Percentiles rank a stretch among this genome's conserved stretches.
Conservation (phyloP, 2,329 filamentous ascomycete species). For the Ceratocystis eucalypticola region DNA sequence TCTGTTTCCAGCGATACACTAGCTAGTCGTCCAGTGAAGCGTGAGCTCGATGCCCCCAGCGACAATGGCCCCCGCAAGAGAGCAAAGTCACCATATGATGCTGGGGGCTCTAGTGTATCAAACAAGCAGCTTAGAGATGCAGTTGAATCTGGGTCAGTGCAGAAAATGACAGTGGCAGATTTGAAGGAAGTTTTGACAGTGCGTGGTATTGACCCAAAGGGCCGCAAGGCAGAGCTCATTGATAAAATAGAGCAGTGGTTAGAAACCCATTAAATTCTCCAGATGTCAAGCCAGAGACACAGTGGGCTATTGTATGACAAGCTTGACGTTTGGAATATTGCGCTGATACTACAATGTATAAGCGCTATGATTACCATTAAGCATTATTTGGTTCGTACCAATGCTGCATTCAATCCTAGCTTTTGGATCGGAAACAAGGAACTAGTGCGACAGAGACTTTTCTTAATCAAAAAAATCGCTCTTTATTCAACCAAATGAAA, state of each 20-base stretch:
- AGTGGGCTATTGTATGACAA: too few species aligned
- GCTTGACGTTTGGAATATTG: not conserved
- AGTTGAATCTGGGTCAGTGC: slow-evolving; percentile 33
- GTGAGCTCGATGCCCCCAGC: slow-evolving; percentile 24
- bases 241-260: slow-evolving; percentile 45
- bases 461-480: not conserved
- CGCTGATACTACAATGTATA: not conserved
- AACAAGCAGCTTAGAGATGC: slow-evolving; percentile 35
- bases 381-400: not conserved
- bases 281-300: not conserved
- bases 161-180: slow-evolving; percentile 42
- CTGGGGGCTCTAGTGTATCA: slow-evolving; percentile 28
- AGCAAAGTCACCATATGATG: slow-evolving; percentile 26
- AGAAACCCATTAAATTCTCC: slow-evolving; percentile 27
- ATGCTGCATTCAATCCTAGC: not conserved
- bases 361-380: not conserved
- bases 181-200: slow-evolving; percentile 37
- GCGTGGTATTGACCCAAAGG: slow-evolving; percentile 36
- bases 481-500: not conserved
- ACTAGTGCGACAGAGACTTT: not conserved
- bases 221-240: slow-evolving; percentile 41
- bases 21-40: not conserved
- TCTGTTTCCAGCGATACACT: slow-evolving; percentile 34
- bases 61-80: slow-evolving; percentile 35
- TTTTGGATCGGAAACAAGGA: not conserved